phyloP scores from a whole-genome alignment of 192 early-diverging fungal species.

The Linnemannia elongata region DNA sequence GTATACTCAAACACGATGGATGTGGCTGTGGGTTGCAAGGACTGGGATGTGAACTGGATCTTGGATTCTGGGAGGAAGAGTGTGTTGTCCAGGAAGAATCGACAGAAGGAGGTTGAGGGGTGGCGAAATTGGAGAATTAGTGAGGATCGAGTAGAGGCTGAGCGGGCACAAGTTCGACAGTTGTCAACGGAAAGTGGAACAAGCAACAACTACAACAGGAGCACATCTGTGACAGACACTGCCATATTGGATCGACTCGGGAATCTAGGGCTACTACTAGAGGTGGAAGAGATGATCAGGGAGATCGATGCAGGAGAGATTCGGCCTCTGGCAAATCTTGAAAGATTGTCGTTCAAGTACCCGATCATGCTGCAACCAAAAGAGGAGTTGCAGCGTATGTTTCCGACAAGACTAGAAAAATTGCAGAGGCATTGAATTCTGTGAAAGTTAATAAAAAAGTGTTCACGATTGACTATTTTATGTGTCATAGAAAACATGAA shows the following conservation, averaged over 20 bases:
- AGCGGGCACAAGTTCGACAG: neutral
- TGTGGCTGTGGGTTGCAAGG: neutral
- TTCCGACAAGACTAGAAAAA: neutral
- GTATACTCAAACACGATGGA: neutral
- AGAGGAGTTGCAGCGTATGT: neutral
- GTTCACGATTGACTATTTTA: too few species aligned
- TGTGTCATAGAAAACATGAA: too few species aligned
- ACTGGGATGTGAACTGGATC: neutral
- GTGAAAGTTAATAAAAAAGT: neutral
- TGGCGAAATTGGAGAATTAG: neutral
- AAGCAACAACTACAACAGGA: neutral
- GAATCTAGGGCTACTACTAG: neutral
- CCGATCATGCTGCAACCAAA: neutral
- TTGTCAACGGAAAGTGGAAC: neutral
- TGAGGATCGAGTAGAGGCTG: neutral
- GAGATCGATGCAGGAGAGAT: neutral
- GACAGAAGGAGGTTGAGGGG: neutral
- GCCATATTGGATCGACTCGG: neutral
- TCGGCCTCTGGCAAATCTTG: neutral
- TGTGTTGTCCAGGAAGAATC: neutral
- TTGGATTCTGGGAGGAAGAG: neutral
- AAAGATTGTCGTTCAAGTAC: neutral
- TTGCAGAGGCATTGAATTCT: neutral
- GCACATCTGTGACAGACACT: too few species aligned
- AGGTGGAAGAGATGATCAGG: neutral